phyloP scores from a whole-genome alignment of 257 asterid genomes.

The Solanum sparsipilum region DNA sequence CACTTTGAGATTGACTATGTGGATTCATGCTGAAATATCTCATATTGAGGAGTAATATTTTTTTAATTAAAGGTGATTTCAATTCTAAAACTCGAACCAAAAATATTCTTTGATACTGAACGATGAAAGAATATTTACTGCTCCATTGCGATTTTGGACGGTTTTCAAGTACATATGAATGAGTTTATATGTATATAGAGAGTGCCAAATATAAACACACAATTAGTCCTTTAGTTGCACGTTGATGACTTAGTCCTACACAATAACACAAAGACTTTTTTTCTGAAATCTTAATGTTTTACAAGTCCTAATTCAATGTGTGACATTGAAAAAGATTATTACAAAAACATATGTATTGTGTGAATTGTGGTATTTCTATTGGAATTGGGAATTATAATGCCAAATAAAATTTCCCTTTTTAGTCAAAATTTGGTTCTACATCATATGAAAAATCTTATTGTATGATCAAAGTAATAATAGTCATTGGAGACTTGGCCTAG shows the following conservation, averaged over 20 bases:
- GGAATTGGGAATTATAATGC: neutral
- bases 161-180: neutral
- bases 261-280: neutral
- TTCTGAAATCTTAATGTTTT: neutral
- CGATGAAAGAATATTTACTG: neutral
- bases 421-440: neutral
- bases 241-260: neutral
- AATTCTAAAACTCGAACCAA: neutral
- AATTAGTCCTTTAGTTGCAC: neutral
- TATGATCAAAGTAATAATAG: neutral
- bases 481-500: neutral
- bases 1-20: neutral
- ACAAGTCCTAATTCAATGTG: neutral
- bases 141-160: rapidly evolving
- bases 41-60: neutral
- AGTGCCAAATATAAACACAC: neutral
- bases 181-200: neutral
- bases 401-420: neutral
- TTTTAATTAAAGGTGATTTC: neutral
- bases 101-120: neutral
- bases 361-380: neutral
- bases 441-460: neutral
- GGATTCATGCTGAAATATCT: neutral
- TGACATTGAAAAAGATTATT: neutral
- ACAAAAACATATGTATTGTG: neutral